Percentiles rank a stretch among this genome's conserved stretches.
phyloP scores from a whole-genome alignment of 495 filamentous ascomycete species.

The Pyrenula massariospora region DNA sequence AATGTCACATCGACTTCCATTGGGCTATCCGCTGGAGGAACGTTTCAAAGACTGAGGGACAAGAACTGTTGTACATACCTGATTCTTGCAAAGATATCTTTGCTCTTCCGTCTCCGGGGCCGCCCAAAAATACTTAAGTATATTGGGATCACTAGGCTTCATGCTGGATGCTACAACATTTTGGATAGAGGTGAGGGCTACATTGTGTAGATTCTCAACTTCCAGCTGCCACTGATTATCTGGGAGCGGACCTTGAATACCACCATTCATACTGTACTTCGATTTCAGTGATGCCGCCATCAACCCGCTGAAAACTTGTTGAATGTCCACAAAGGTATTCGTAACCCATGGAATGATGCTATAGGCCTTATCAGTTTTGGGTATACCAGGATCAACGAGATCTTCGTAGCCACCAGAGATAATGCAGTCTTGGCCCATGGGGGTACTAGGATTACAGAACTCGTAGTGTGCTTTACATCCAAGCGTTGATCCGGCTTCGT shows the following conservation, averaged over 20 bases:
- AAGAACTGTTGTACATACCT: too few species aligned
- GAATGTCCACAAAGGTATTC: too few species aligned
- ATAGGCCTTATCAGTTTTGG: too few species aligned
- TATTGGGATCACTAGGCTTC: too few species aligned
- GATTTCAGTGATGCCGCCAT: not conserved
- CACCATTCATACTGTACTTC: not conserved
- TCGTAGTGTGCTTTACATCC: constrained; percentile 2
- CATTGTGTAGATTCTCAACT: constrained; percentile 2
- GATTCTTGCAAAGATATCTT: too few species aligned
- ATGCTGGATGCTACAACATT: not conserved
- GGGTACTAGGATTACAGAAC: constrained; percentile 1
- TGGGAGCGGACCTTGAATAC: not conserved
- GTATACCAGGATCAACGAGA: too few species aligned
- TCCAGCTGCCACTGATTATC: constrained; percentile 7
- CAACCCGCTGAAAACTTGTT: not conserved
- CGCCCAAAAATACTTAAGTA: too few species aligned
- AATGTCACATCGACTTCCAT: too few species aligned
- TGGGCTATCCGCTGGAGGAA: too few species aligned
- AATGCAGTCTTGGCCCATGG: not conserved
- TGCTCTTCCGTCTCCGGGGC: constrained; percentile 1
- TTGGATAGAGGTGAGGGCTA: constrained; percentile 1
- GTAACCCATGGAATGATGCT: too few species aligned
- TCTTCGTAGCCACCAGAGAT: not conserved
- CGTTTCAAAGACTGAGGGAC: too few species aligned
- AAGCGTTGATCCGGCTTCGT: constrained; percentile 3